Evolutionary conservation across 352 stramenopile genomes (phyloP).

Genomic region (Halophytophthora batemanensis): DNA sequence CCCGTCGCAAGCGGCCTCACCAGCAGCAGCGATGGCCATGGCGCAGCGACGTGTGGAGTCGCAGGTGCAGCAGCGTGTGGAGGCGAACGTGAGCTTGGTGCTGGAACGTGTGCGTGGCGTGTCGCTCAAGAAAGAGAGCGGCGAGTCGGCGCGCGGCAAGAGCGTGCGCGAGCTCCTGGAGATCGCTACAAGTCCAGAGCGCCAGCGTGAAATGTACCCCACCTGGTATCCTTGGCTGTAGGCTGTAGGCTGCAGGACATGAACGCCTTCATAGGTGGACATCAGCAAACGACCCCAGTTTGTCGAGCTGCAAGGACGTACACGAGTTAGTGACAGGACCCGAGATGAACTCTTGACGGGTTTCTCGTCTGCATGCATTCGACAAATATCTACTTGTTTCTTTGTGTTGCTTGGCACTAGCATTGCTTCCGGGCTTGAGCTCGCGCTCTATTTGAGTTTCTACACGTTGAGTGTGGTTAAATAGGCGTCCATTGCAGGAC

Average conservation of each 20-base stretch:
- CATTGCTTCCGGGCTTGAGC: too few relatives aligned
- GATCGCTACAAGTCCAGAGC: constrained; percentile 77
- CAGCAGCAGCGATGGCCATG: constrained; percentile 11
- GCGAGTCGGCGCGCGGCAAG: constrained; percentile 57
- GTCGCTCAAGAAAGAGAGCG: constrained; percentile 70
- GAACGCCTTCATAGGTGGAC: too few relatives aligned
- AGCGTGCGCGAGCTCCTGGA: constrained; percentile 78
- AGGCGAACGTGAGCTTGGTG: constrained; percentile 83
- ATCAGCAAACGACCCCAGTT: too few relatives aligned
- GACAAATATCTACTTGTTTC: too few relatives aligned
- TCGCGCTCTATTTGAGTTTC: too few relatives aligned
- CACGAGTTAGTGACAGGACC: too few relatives aligned
- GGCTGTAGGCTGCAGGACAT: too few relatives aligned
- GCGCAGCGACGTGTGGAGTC: constrained; percentile 62
- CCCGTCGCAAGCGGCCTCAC: constrained; percentile 13
- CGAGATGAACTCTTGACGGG: too few relatives aligned
- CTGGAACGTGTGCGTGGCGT: constrained; percentile 77
- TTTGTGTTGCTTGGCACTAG: too few relatives aligned
- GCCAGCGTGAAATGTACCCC: constrained; percentile 83
- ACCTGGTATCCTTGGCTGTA: constrained; percentile 89
- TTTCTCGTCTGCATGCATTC: too few relatives aligned
- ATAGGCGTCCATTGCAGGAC: not conserved
- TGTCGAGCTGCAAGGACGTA: not conserved
- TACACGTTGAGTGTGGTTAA: not conserved
- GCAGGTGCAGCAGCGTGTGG: constrained; percentile 82